Evolutionary conservation across 1,284 basidiomycete genomes (phyloP), one percentile per base, ranked within the genome.

Genomic region (Wallemia hederae): DNA sequence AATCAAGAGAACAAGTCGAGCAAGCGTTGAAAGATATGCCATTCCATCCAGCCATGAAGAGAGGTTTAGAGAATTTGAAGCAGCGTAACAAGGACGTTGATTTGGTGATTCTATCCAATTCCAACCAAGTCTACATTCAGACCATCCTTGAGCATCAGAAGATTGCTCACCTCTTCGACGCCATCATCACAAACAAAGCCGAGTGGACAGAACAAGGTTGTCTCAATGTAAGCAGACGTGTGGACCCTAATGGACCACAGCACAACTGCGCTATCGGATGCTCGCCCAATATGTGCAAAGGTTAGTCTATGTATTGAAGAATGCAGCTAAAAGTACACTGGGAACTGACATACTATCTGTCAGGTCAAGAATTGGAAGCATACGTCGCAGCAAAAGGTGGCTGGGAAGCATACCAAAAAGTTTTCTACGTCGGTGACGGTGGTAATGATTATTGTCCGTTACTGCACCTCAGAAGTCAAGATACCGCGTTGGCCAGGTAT

Each of bases 211-310:
- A 61, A n/a, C 77, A 78, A 1, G 82, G 88, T 59, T 75, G 84
- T 9, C 80, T 98, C 61, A 79, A 82, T 63, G 74, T 98, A 60
- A 76, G 77, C 27, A 77, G 91, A 24, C 78, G 83, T 56, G 74
- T 97, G 39, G 80, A 82, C 60, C 82, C 85, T 17, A 69, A 74
- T 49, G 82, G 79, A 1, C 79, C 80, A 2, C 90, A 91, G 66
- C 94, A 98, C 70, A 69, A 67, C 1, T 98, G 92, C 73, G 76
- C 74, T 60, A 77, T 96, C 60, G 92, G 92, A 17, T 98, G 92
- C 74, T 82, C 82, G 62, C 78, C 85, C 11, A 98, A 98, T 74
- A 96, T 98, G 90, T 98, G 92, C 77, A 98, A 98, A 76, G 92
- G 85, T 81, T 31, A 62, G 66, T 62, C 17, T 29, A 29, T 28